phyloP scores from a whole-genome alignment of 441 rosid genomes.

The Syzygium malaccense region DNA sequence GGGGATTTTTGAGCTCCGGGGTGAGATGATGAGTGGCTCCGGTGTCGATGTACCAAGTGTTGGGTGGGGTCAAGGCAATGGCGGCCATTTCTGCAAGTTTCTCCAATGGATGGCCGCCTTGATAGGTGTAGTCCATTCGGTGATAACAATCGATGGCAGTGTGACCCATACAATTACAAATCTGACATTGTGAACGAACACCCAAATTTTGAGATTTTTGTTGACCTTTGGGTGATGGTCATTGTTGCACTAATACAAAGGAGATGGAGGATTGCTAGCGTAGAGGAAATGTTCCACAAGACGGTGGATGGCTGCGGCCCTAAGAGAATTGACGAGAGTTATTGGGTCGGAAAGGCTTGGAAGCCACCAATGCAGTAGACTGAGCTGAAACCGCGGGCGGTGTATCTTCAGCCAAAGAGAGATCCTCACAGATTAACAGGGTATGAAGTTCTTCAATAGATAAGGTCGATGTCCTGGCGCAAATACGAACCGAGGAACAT shows the following conservation, averaged over 20 bases:
- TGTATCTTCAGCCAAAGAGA: neutral
- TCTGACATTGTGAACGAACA: neutral
- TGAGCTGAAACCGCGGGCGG: neutral
- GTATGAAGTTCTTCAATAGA: neutral
- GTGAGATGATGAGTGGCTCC: neutral
- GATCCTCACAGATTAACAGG: neutral
- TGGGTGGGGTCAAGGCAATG: neutral
- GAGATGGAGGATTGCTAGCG: rapidly evolving
- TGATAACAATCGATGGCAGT: neutral
- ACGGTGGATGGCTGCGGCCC: neutral
- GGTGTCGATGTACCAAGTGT: neutral
- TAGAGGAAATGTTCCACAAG: neutral
- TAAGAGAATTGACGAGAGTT: neutral
- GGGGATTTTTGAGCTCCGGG: neutral
- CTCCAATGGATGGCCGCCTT: neutral
- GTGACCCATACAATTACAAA: neutral
- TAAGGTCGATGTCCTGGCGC: rapidly evolving
- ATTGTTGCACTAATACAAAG: neutral
- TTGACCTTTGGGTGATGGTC: neutral
- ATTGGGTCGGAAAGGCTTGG: neutral
- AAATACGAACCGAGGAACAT: neutral
- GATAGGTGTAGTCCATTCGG: neutral
- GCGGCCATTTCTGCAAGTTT: neutral
- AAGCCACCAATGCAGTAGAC: neutral
- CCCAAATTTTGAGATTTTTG: too few species aligned